Evolutionary conservation across 768 basidiomycete species (phyloP).

Genomic region (Tylopilus balloui): DNA sequence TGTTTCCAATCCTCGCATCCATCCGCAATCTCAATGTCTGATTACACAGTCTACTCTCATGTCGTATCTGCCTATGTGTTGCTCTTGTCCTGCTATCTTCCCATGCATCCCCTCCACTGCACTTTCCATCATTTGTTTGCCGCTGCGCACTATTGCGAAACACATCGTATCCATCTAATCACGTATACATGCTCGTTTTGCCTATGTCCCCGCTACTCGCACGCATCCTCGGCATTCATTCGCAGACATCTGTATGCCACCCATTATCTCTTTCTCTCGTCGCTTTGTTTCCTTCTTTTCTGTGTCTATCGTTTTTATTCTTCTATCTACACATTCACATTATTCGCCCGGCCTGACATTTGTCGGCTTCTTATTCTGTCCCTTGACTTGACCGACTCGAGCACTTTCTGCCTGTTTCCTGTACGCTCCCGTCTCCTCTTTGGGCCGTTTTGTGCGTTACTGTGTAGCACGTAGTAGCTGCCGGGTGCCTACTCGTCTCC

Average conservation of each 20-base stretch:
- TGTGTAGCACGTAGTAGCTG: conserved; percentile 33
- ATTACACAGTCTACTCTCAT: conserved; percentile 36
- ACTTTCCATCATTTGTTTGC: conserved; percentile 23
- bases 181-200: conserved; percentile 35
- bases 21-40: conserved; percentile 37
- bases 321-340: conserved; percentile 28
- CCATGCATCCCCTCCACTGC: conserved; percentile 30
- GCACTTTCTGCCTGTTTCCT: conserved; percentile 29
- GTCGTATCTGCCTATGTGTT: conserved; percentile 34
- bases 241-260: conserved; percentile 27
- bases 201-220: conserved; percentile 21
- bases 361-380: conserved; percentile 28
- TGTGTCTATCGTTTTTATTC: conserved; percentile 27
- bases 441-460: conserved; percentile 29
- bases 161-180: conserved; percentile 33
- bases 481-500: conserved; percentile 31
- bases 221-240: conserved; percentile 20
- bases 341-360: conserved; percentile 25
- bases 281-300: conserved; percentile 22
- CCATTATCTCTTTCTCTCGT: conserved; percentile 15
- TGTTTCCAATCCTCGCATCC: conserved; percentile 34
- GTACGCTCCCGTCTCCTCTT: conserved; percentile 27
- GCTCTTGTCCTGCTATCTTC: conserved; percentile 35
- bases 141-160: conserved; percentile 33
- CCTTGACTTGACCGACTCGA: conserved; percentile 20